These are phyloP conservation scores for Chlorella variabilis DNA, from an alignment of 163 green algal species.

Conservation along the genomic window DNA sequence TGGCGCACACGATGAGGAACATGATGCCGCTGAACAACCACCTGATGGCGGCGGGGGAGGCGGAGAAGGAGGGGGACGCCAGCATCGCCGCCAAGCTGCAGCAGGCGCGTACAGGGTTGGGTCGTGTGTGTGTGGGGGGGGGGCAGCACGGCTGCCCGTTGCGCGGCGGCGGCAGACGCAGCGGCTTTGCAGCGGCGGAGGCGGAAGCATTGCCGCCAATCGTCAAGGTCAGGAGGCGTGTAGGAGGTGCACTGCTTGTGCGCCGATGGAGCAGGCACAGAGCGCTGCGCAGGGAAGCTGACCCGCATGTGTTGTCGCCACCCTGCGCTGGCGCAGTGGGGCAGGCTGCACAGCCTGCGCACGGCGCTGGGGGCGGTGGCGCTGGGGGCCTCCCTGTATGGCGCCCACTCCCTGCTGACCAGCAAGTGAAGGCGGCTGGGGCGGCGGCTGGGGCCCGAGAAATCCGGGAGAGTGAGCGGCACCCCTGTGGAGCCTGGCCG, in stretches of 20 bases:
- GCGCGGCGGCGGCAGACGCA: not conserved
- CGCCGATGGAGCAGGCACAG: too few relatives aligned
- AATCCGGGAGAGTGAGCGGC: too few relatives aligned
- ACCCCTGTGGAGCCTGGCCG: too few relatives aligned
- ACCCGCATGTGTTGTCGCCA: too few relatives aligned
- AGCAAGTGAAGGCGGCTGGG: conserved; percentile 6
- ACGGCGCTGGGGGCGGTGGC: conserved; percentile 2
- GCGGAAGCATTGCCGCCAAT: too few relatives aligned
- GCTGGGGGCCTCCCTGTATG: conserved; percentile 2
- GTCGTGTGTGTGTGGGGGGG: not conserved
- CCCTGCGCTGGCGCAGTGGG: conserved; percentile 9
- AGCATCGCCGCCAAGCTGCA: not conserved
- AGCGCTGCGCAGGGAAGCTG: too few relatives aligned
- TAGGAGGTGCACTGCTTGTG: too few relatives aligned
- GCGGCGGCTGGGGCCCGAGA: too few relatives aligned
- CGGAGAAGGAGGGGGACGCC: conserved; percentile 3
- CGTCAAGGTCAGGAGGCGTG: too few relatives aligned
- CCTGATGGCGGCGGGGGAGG: not conserved
- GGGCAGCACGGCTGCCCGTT: not conserved
- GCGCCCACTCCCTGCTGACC: conserved; percentile 15
- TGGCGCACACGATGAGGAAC: not conserved
- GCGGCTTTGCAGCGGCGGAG: too few relatives aligned
- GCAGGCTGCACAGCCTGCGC: conserved; percentile 13
- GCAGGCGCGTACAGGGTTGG: not conserved
- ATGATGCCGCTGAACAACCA: conserved; percentile 14